These are phyloP conservation scores for Odontarrhena argentea DNA, from an alignment of 345 rosid species.

Conservation along the genomic window DNA sequence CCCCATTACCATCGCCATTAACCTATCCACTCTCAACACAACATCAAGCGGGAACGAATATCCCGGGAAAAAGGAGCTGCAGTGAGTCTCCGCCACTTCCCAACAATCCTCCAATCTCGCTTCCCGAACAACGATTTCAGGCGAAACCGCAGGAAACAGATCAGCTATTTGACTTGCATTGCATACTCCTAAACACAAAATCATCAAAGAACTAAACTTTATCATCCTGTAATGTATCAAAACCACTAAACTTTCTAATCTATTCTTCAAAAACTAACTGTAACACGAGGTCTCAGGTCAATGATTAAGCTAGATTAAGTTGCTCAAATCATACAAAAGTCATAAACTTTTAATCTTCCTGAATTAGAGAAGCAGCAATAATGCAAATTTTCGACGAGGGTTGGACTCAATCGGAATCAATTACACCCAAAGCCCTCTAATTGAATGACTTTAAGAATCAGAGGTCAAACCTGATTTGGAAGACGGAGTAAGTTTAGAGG, in stretches of 20 bases:
- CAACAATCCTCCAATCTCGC: constrained; percentile 92
- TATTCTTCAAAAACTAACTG: not conserved
- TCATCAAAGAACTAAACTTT: constrained; percentile 8
- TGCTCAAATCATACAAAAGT: constrained; percentile 6
- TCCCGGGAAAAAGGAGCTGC: constrained; percentile 85
- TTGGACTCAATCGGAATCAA: not conserved
- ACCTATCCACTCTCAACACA: constrained; percentile 72
- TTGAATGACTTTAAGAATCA: not conserved
- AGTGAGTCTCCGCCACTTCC: constrained; percentile 98
- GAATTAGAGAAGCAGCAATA: not conserved
- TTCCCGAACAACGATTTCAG: constrained; percentile 86
- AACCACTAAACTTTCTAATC: not conserved
- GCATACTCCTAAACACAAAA: constrained; percentile 54
- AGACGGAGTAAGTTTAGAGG: constrained; percentile 40
- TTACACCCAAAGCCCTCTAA: not conserved
- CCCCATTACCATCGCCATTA: constrained; percentile 76
- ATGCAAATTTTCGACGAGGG: not conserved
- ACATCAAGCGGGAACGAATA: constrained; percentile 86
- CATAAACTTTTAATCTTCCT: not conserved
- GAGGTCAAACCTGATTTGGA: constrained; percentile 51
- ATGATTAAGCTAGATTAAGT: not conserved
- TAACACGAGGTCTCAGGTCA: constrained; percentile 9
- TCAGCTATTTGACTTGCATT: constrained; percentile 83
- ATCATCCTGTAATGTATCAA: constrained; percentile 8
- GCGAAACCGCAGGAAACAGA: constrained; percentile 66